Conservation (phyloP, 1,139 yeast species). For the Magnusiomyces suaveolens region DNA sequence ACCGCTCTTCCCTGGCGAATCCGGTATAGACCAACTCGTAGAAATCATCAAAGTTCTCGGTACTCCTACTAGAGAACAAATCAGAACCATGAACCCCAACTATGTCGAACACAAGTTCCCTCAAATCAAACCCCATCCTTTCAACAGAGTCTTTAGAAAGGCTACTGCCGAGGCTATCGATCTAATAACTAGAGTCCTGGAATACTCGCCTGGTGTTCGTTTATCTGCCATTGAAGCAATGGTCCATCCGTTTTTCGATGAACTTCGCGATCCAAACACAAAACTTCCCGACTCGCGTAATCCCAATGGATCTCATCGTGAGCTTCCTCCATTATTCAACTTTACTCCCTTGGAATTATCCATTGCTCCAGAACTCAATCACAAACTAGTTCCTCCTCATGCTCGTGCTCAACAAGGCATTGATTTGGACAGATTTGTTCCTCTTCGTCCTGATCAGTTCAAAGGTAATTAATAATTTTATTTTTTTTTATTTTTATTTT, state of each 20-base stretch:
- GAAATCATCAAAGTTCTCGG: slow-evolving; percentile 94
- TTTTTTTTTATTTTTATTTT: no score
- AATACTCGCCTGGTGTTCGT: slow-evolving; percentile 68
- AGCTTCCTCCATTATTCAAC: slow-evolving; percentile 36
- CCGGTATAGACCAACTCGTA: slow-evolving; percentile 93
- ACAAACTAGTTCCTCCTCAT: slow-evolving; percentile 34
- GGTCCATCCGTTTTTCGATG: slow-evolving; percentile 67
- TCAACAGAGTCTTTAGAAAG: slow-evolving; percentile 71
- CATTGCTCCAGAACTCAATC: slow-evolving; percentile 35
- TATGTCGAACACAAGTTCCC: slow-evolving; percentile 98
- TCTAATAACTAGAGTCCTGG: slow-evolving; percentile 50
- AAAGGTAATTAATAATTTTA: background rate
- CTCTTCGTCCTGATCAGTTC: slow-evolving; percentile 30
- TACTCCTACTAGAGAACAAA: slow-evolving; percentile 89
- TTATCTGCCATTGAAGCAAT: slow-evolving; percentile 60
- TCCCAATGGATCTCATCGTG: slow-evolving; percentile 29
- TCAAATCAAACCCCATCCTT: slow-evolving; percentile 87
- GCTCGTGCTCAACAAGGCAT: slow-evolving; percentile 32
- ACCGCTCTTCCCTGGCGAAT: slow-evolving; percentile 95
- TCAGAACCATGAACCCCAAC: slow-evolving; percentile 90
- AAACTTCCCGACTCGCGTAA: slow-evolving; percentile 43
- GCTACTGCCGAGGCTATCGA: slow-evolving; percentile 51
- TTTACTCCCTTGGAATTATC: slow-evolving; percentile 34
- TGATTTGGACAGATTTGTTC: slow-evolving; percentile 32
- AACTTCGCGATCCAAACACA: slow-evolving; percentile 49